phyloP scores from a whole-genome alignment of 202 grass and related monocot genomes.

The Schoenoplectus tabernaemontani region DNA sequence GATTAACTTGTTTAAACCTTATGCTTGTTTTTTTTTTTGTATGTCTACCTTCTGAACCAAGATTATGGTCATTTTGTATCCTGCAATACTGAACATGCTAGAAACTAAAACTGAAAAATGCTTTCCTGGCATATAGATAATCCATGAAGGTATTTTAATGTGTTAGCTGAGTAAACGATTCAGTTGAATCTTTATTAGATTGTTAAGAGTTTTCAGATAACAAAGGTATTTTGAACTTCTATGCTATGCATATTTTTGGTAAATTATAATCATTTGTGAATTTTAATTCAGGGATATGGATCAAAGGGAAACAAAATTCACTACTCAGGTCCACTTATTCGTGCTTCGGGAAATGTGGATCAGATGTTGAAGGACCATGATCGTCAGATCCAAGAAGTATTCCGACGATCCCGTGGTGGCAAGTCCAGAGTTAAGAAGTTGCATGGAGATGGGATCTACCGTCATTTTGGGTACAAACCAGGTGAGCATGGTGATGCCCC shows the following conservation, averaged over 20 bases:
- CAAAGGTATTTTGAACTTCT: background rate
- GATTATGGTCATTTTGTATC: background rate
- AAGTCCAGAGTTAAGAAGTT: conserved; percentile 57
- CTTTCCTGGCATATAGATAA: background rate
- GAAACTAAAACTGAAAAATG: background rate
- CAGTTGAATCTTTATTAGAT: background rate
- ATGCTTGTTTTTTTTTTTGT: background rate
- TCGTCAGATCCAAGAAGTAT: conserved; percentile 81
- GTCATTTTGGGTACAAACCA: conserved; percentile 34
- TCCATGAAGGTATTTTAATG: background rate
- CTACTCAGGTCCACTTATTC: conserved; percentile 74
- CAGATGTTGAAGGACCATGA: conserved; percentile 98
- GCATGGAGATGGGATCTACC: conserved; percentile 47
- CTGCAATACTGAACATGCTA: background rate
- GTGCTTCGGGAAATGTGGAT: conserved; percentile 68
- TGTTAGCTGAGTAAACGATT: background rate
- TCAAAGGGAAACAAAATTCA: conserved; percentile 87
- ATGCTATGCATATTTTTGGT: background rate
- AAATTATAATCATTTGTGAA: background rate
- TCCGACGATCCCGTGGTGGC: conserved; percentile 55
- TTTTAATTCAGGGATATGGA: conserved; percentile 45
- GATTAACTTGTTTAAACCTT: background rate
- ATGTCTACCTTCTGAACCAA: background rate
- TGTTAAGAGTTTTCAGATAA: background rate
- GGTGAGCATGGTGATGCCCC: conserved; percentile 43